These are phyloP conservation scores for Ceratonia siliqua DNA, from an alignment of 306 rosid species.

Conservation along the genomic window DNA sequence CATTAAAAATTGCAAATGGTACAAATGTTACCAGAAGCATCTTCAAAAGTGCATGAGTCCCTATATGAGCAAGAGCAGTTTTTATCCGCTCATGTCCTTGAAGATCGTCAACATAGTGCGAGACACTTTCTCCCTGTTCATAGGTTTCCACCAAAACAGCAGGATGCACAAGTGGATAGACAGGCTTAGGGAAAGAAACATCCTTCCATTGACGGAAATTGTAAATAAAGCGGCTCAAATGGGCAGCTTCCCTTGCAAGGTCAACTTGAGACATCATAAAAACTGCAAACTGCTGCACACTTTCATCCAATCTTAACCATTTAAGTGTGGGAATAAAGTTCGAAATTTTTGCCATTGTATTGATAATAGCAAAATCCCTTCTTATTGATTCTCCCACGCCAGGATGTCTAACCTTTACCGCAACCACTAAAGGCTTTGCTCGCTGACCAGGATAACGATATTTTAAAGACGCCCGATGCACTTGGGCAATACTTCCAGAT, in stretches of 20 bases:
- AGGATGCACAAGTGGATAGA: constrained; percentile 96
- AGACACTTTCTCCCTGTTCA: constrained; percentile 92
- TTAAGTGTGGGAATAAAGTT: constrained; percentile 75
- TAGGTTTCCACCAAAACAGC: constrained; percentile 96
- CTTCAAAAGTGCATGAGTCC: constrained; percentile 96
- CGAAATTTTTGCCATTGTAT: constrained; percentile 72
- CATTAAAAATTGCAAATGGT: constrained; percentile 18
- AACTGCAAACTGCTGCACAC: constrained; percentile 99
- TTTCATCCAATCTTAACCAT: constrained; percentile 98
- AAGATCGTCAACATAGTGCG: constrained; percentile 82
- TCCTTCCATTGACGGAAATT: constrained; percentile 95
- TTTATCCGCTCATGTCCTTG: constrained; percentile 79
- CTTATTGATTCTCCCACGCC: constrained; percentile 97
- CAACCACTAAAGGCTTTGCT: constrained; percentile 73
- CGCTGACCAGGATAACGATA: constrained; percentile 88
- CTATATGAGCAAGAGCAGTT: constrained; percentile 93
- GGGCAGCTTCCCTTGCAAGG: constrained; percentile 99
- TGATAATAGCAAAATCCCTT: constrained; percentile 89
- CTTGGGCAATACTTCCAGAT: constrained; percentile 99
- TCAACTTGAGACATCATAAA: constrained; percentile 99
- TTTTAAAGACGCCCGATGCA: constrained; percentile 87
- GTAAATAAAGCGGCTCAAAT: constrained; percentile 91
- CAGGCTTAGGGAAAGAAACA: constrained; percentile 97
- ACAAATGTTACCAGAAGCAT: constrained; percentile 88
- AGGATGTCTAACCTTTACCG: constrained; percentile 97